Percentiles rank a stretch among this genome's conserved stretches.
phyloP scores from a whole-genome alignment of 2,329 filamentous ascomycete species.

The Zasmidium cellare region DNA sequence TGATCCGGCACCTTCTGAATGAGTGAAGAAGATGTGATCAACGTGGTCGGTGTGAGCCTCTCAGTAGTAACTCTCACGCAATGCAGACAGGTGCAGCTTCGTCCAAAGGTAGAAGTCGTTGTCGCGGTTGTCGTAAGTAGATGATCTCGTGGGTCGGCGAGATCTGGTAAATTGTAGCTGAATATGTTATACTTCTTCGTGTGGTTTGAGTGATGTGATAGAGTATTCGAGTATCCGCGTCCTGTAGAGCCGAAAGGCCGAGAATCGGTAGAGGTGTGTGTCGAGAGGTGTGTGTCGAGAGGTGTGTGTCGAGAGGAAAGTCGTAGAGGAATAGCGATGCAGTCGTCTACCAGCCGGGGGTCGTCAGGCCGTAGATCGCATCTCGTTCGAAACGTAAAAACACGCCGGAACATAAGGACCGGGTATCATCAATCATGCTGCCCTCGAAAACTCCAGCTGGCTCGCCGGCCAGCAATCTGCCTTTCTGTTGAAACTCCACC shows the following conservation, averaged over 20 bases:
- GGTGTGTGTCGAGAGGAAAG: slow-evolving; percentile 15
- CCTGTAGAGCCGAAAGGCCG: slow-evolving; percentile 8
- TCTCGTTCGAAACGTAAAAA: slow-evolving; percentile 21
- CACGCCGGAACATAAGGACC: slow-evolving; percentile 29
- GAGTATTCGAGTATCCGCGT: slow-evolving; percentile 6
- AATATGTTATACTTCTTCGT: slow-evolving; percentile 1
- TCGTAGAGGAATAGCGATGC: slow-evolving; percentile 16
- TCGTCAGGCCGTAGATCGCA: slow-evolving; percentile 15
- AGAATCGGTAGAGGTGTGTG: slow-evolving; percentile 6
- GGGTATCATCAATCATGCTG: slow-evolving; percentile 31
- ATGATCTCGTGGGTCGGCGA: slow-evolving; percentile 25
- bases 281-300: slow-evolving; percentile 13
- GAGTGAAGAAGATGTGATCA: slow-evolving; percentile 35
- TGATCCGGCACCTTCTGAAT: slow-evolving; percentile 32
- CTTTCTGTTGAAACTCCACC: slow-evolving; percentile 18
- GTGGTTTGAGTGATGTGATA: slow-evolving; percentile 7
- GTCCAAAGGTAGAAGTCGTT: slow-evolving; percentile 18
- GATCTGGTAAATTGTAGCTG: slow-evolving; percentile 7
- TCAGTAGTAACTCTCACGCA: slow-evolving; percentile 16
- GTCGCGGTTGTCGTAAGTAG: slow-evolving; percentile 14
- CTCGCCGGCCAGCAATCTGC: slow-evolving; percentile 29
- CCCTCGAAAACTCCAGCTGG: slow-evolving; percentile 27
- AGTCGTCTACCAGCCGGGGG: slow-evolving; percentile 15
- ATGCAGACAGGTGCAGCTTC: slow-evolving; percentile 11
- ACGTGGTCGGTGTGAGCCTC: slow-evolving; percentile 25